Base-by-base conservation (phyloP, 495 filamentous ascomycete species). In the Sordaria brevicollis region DNA sequence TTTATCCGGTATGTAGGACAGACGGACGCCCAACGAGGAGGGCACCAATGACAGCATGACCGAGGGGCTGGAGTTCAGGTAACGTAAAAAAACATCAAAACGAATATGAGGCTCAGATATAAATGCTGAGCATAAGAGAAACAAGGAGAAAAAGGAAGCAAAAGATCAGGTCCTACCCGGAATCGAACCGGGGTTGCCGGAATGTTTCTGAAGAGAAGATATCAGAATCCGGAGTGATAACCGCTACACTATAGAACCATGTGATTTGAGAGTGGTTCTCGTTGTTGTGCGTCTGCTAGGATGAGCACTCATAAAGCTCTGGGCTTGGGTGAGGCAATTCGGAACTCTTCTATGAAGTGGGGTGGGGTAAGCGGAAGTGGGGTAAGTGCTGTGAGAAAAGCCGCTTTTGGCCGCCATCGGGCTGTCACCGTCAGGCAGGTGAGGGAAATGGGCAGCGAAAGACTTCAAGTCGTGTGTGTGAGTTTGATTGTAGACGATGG, bases 151-250 rank as follows among this genome's bases (percentile, higher is more conserved):
- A 43, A 54, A 54, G 3, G 3, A 57, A 29, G 29, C 13, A 62
- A 62, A 8, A 62, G 13, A 31, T 1, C 11, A 70, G 68, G 71
- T 72, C 71, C 41, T 72, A 70, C 71, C 71, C 71, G 71, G 71
- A 72, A 67, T 72, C 71, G 71, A 72, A 72, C 70, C 67, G 68
- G 67, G 37, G 41, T 67, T 67, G 36, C 66, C 43, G 39, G 41
- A 41, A 43, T 36, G 2, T 31, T n/a, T 0, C 49, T 62, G 49
- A 62, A 57, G 25, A 2, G 33, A 54, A n/a, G n/a, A n/a, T n/a
- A 31, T 62, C 49, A 62, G 49, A 62, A 62, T 62, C 49, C 49
- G 49, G 49, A 62, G 49, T 62, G 49, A 62, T 62, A 62, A 62
- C 49, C 25, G 49, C 49, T 62, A 62, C 49, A 62, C 49, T 62